Percentiles rank a stretch among this genome's conserved stretches.
These are phyloP conservation scores for Syncephalastrum sp. DNA, from an alignment of 371 early-diverging fungal species.

Conservation along the genomic window DNA sequence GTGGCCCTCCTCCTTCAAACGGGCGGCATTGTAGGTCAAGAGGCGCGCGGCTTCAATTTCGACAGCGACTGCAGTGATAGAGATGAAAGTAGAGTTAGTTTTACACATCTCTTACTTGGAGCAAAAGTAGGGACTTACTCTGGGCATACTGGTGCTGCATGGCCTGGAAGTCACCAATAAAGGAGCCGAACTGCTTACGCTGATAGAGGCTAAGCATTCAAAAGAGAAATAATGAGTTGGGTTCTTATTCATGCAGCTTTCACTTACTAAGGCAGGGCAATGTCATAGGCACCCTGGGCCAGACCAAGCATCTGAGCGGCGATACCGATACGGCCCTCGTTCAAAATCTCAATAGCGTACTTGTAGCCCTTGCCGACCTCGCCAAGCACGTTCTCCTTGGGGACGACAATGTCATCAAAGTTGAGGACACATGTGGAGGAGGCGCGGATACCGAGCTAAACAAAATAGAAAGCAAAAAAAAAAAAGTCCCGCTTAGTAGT, in stretches of 20 bases:
- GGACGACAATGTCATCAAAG: conserved; percentile 92
- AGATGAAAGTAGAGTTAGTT: no score
- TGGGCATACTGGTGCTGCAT: conserved; percentile 98
- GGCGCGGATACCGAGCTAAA: conserved; percentile 91
- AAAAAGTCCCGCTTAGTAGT: conserved; percentile 20
- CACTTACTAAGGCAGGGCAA: conserved; percentile 76
- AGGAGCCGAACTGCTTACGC: conserved; percentile 91
- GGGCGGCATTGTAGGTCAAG: conserved; percentile 96
- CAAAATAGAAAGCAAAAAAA: not conserved
- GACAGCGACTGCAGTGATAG: conserved; percentile 56
- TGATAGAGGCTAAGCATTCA: conserved; percentile 62
- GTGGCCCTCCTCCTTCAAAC: conserved; percentile 92
- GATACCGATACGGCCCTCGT: conserved; percentile 98
- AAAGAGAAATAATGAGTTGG: no score
- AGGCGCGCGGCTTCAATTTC: conserved; percentile 97
- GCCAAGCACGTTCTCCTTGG: conserved; percentile 87
- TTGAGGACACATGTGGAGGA: conserved; percentile 93
- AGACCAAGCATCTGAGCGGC: conserved; percentile 98
- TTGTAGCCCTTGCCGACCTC: conserved; percentile 97
- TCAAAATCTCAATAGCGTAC: conserved; percentile 96
- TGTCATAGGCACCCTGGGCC: conserved; percentile 94
- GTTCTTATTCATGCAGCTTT: no score
- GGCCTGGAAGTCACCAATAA: conserved; percentile 93
- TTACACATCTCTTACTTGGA: no score
- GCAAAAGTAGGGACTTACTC: conserved; percentile 27